These are phyloP conservation scores for Phytophthora pistaciae DNA, from an alignment of 352 stramenopile species.

Conservation along the genomic window DNA sequence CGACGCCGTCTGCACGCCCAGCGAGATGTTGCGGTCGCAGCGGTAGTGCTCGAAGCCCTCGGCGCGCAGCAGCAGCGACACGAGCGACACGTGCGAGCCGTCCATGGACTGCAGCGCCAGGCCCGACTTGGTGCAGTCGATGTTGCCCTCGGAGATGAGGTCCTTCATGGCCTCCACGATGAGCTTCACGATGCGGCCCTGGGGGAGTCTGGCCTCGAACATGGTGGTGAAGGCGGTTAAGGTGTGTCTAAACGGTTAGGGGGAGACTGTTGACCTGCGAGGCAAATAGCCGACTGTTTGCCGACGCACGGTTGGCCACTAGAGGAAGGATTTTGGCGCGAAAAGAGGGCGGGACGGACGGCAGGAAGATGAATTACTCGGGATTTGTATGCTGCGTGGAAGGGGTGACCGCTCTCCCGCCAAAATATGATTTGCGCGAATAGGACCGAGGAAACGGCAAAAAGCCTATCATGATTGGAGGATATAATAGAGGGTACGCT, in stretches of 20 bases:
- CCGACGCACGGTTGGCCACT: conserved; percentile 25
- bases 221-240: conserved; percentile 64
- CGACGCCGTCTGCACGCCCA: conserved; percentile 98
- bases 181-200: conserved; percentile 98
- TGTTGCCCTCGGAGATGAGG: conserved; percentile 98
- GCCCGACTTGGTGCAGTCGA: conserved; percentile 95
- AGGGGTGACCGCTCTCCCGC: conserved; percentile 31
- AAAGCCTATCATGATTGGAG: conserved; percentile 8
- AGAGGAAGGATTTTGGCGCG: conserved; percentile 32
- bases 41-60: conserved; percentile 99
- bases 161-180: conserved; percentile 99
- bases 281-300: conserved; percentile 55
- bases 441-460: conserved; percentile 5
- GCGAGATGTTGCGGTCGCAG: conserved; percentile 97
- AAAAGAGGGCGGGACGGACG: conserved; percentile 29
- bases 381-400: conserved; percentile 21
- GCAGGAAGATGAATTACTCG: conserved; percentile 3
- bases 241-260: neutral
- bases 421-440: conserved; percentile 38
- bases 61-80: conserved; percentile 93
- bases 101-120: conserved; percentile 99
- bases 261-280: conserved; percentile 8
- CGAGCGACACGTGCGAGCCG: conserved; percentile 98
- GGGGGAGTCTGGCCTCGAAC: conserved; percentile 98
- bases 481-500: conserved; percentile 14